phyloP scores from a whole-genome alignment of 371 early-diverging fungal species.

The Mucor sp. region DNA sequence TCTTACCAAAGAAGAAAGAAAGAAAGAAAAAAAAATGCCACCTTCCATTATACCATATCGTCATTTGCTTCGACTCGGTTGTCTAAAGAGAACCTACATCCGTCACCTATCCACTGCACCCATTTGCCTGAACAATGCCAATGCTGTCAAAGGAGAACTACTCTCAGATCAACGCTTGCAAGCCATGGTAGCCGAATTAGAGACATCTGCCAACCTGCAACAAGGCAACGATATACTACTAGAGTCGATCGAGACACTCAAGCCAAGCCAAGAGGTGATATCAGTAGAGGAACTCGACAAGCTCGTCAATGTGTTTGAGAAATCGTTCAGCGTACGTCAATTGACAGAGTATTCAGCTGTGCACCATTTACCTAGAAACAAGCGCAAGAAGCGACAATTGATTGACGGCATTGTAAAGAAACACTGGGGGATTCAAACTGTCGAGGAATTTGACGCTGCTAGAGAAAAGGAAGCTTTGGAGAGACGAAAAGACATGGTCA shows the following conservation, averaged over 20 bases:
- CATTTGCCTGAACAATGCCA: not conserved
- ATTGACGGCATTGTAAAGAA: slow-evolving; percentile 16
- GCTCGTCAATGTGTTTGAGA: slow-evolving; percentile 7
- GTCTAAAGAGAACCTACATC: not conserved
- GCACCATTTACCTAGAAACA: not conserved
- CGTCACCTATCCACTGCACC: slow-evolving; percentile 4
- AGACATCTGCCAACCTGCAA: not conserved
- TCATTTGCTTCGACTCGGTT: not conserved
- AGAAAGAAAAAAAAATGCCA: not conserved
- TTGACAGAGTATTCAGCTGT: slow-evolving; percentile 23
- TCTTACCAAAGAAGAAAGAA: not conserved
- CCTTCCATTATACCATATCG: not conserved
- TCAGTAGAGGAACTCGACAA: slow-evolving; percentile 9
- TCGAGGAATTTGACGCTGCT: slow-evolving; percentile 9
- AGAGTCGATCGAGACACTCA: slow-evolving; percentile 13
- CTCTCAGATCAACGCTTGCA: slow-evolving; percentile 16
- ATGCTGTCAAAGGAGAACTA: not conserved
- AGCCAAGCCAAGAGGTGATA: slow-evolving; percentile 5
- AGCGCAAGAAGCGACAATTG: slow-evolving; percentile 6
- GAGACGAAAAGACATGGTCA: slow-evolving; percentile 4
- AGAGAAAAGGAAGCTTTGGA: slow-evolving; percentile 11
- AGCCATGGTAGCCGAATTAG: slow-evolving; percentile 19
- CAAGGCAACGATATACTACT: not conserved
- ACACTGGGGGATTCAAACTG: slow-evolving; percentile 28
- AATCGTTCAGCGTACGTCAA: slow-evolving; percentile 33